Evolutionary conservation across 805 yeast genomes (phyloP), one percentile per base, ranked within the genome.

Genomic region (Cyberlindnera saturnus): DNA sequence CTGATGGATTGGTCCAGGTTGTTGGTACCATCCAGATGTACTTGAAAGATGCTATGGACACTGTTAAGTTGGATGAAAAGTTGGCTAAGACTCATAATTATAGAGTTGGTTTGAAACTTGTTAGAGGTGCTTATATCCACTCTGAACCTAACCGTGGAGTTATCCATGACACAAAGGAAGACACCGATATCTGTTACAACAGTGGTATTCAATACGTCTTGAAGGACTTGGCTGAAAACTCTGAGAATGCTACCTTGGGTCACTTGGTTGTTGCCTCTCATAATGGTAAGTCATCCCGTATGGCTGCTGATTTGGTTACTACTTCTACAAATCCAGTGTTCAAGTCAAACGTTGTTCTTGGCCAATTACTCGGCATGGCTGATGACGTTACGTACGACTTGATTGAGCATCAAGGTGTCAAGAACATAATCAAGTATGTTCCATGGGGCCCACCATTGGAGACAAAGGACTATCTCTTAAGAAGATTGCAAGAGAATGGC

Each of bases 401-500:
- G 57, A 77, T 86, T 44, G 66, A 72, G 34, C 71, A 79, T 38
- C 77, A 84, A 51, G 71, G 77, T 36, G 85, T 77, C 36, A 78
- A 74, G 48, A 87, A 87, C 57, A 82, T 90, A 42, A 82, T 91
- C 66, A 91, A 91, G 67, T 90, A 91, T 61, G 96, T 90, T 49
- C 95, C 97, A 15, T 90, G 97, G 97, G 97, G 97, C 9, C 97
- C 97, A 30, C 95, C 96, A 43, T 66, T 79, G 53, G 97, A 91
- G 67, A 89, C 96, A 45, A 88, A 86, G 68, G 96, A 87, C 54
- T 90, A 90, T 61, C 67, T 90, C 48, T 70, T 82, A 49, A 81
- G 98, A 71, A 79, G 98, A 67, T 71, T 90, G 49, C 96, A 90
- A 68, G 98, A 90, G 68, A 90, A 90, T 60, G 96, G 96, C 19